Evolutionary conservation across 805 yeast genomes (phyloP).

Genomic region (Pichia cabralensis): DNA sequence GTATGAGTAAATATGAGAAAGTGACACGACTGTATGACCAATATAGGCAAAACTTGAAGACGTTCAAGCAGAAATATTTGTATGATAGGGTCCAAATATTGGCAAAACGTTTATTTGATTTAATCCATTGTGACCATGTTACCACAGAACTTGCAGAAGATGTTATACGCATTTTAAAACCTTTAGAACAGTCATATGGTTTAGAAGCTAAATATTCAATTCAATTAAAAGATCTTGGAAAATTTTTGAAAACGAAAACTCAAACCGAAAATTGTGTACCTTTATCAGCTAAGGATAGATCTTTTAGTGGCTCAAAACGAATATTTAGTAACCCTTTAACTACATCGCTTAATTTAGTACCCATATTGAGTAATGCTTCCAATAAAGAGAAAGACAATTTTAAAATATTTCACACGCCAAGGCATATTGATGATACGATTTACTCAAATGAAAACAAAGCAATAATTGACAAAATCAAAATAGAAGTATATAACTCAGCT

Average conservation of each 20-base stretch:
- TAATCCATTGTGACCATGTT: too few relatives aligned
- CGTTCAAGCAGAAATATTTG: too few relatives aligned
- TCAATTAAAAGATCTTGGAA: not conserved
- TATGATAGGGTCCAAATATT: too few relatives aligned
- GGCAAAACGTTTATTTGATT: too few relatives aligned
- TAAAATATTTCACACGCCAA: constrained; percentile 8
- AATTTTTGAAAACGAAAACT: too few relatives aligned
- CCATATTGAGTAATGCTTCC: not conserved
- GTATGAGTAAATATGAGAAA: constrained; percentile 30
- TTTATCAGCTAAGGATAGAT: too few relatives aligned
- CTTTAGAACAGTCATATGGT: constrained; percentile 6
- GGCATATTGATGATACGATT: constrained; percentile 1
- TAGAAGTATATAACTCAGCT: too few relatives aligned
- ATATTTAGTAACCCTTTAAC: constrained; percentile 9
- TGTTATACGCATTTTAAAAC: constrained; percentile 3
- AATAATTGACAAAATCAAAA: constrained; percentile 7
- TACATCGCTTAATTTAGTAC: constrained; percentile 6
- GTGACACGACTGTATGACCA: constrained; percentile 32
- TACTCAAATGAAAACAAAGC: constrained; percentile 8
- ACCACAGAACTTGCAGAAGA: not conserved
- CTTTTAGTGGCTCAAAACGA: too few relatives aligned
- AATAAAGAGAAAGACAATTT: not conserved
- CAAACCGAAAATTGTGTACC: too few relatives aligned
- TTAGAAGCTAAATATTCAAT: not conserved
- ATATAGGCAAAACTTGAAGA: constrained; percentile 31